Percentiles rank a stretch among this genome's conserved stretches.
These are phyloP conservation scores for Quercus aquifolioides DNA, from an alignment of 306 rosid genomes.

Conservation along the genomic window DNA sequence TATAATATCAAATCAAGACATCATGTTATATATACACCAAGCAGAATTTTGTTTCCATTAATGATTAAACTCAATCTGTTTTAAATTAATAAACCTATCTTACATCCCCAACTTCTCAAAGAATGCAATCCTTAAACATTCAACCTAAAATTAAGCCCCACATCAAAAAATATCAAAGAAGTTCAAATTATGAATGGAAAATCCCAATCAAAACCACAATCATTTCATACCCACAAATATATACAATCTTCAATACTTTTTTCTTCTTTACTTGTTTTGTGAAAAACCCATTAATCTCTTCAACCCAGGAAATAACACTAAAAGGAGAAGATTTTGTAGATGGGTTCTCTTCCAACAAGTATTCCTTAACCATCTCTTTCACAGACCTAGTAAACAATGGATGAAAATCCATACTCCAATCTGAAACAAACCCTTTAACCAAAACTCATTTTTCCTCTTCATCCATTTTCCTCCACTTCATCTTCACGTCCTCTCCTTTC, in stretches of 20 bases:
- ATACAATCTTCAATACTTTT: not conserved
- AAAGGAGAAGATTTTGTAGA: constrained; percentile 17
- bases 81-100: not conserved
- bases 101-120: not conserved
- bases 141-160: not conserved
- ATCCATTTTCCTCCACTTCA: no score
- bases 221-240: no score
- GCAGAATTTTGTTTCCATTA: no score
- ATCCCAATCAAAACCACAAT: no score
- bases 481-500: no score
- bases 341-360: constrained; percentile 34
- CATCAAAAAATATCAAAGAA: not conserved
- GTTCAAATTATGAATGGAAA: no score
- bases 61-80: not conserved
- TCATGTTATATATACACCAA: no score
- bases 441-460: constrained; percentile 31
- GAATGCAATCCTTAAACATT: not conserved
- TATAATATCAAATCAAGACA: no score
- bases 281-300: constrained; percentile 46
- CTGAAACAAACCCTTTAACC: constrained; percentile 49
- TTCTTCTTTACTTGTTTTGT: not conserved
- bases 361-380: constrained; percentile 63
- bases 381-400: constrained; percentile 66
- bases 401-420: constrained; percentile 66
- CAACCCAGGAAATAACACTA: constrained; percentile 35